phyloP scores from a whole-genome alignment of 2,329 filamentous ascomycete genomes.

The Cercospora berteroae region DNA sequence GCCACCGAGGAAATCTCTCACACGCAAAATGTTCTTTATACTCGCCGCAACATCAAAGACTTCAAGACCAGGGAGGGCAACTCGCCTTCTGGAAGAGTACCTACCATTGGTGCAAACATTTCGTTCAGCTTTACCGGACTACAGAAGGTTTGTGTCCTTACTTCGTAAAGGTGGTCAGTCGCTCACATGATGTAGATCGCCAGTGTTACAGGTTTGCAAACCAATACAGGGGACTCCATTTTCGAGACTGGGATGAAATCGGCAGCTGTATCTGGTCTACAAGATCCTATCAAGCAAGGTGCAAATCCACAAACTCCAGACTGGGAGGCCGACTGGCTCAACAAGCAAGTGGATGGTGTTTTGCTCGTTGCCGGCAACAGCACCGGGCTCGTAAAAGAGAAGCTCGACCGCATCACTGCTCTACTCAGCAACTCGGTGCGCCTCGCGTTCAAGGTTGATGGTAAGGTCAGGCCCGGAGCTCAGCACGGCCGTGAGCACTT shows the following conservation, averaged over 20 bases:
- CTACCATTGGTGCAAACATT: slow-evolving; percentile 31
- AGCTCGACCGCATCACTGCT: slow-evolving; percentile 34
- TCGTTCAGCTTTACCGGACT: slow-evolving; percentile 31
- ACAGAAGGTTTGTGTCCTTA: slow-evolving; percentile 23
- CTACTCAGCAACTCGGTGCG: slow-evolving; percentile 34
- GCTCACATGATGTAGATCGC: slow-evolving; percentile 18
- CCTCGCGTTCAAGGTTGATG: slow-evolving; percentile 36
- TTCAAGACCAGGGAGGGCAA: slow-evolving; percentile 20
- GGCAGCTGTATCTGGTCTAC: slow-evolving; percentile 27
- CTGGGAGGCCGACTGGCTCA: slow-evolving; percentile 34
- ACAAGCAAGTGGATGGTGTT: slow-evolving; percentile 40
- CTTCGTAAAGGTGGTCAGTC: background rate
- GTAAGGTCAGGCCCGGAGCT: slow-evolving; percentile 38
- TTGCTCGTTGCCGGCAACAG: slow-evolving; percentile 39
- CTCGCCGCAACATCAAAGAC: slow-evolving; percentile 26
- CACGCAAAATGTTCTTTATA: slow-evolving; percentile 23
- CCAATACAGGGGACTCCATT: slow-evolving; percentile 34
- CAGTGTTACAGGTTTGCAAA: slow-evolving; percentile 32
- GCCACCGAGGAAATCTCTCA: slow-evolving; percentile 27
- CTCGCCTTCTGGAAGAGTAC: slow-evolving; percentile 13
- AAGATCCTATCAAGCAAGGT: slow-evolving; percentile 34
- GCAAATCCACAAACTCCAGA: slow-evolving; percentile 18
- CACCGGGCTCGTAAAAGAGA: slow-evolving; percentile 30
- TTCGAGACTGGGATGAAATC: slow-evolving; percentile 40
- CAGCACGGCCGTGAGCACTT: slow-evolving; percentile 45